These are phyloP conservation scores for Lipomyces spencermartinsiae DNA, from an alignment of 805 yeast species.

Conservation along the genomic window DNA sequence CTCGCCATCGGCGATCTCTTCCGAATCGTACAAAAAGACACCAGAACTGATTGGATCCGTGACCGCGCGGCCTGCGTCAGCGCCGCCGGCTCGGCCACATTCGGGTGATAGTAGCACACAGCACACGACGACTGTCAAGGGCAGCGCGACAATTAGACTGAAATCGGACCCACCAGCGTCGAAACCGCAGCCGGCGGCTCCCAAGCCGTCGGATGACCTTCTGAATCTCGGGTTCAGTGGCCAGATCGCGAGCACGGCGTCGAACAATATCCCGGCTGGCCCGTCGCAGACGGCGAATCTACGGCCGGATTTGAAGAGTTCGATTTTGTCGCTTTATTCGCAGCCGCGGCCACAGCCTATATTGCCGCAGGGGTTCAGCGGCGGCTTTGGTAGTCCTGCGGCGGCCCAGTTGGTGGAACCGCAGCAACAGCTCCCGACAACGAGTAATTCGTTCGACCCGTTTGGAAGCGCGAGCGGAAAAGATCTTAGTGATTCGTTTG, in stretches of 20 bases:
- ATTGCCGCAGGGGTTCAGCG: slow-evolving; percentile 28
- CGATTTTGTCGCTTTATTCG: slow-evolving; percentile 82
- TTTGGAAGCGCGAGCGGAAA: slow-evolving; percentile 8
- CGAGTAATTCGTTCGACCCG: slow-evolving; percentile 5
- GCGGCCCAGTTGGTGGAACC: slow-evolving; percentile 17
- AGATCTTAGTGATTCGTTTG: slow-evolving; percentile 30
- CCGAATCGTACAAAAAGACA: slow-evolving; percentile 24
- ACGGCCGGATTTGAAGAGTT: slow-evolving; percentile 88
- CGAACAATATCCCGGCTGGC: slow-evolving; percentile 26
- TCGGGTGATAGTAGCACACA: background rate
- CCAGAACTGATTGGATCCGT: slow-evolving; percentile 31
- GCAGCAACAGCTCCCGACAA: slow-evolving; percentile 11
- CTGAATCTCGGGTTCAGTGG: slow-evolving; percentile 28
- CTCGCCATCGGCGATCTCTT: slow-evolving; percentile 30
- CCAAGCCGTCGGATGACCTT: slow-evolving; percentile 26
- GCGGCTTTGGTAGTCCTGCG: slow-evolving; percentile 15
- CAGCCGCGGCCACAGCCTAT: slow-evolving; percentile 59
- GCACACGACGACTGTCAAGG: slow-evolving; percentile 26
- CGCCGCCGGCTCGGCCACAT: slow-evolving; percentile 18
- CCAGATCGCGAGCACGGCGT: slow-evolving; percentile 38
- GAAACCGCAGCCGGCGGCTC: slow-evolving; percentile 10
- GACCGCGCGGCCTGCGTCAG: slow-evolving; percentile 34
- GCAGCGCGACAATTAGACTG: slow-evolving; percentile 34
- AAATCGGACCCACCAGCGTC: slow-evolving; percentile 24
- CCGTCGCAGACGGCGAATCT: slow-evolving; percentile 41